These are phyloP conservation scores for Mortierella sp. DNA, from an alignment of 371 early-diverging fungal species.

Conservation along the genomic window DNA sequence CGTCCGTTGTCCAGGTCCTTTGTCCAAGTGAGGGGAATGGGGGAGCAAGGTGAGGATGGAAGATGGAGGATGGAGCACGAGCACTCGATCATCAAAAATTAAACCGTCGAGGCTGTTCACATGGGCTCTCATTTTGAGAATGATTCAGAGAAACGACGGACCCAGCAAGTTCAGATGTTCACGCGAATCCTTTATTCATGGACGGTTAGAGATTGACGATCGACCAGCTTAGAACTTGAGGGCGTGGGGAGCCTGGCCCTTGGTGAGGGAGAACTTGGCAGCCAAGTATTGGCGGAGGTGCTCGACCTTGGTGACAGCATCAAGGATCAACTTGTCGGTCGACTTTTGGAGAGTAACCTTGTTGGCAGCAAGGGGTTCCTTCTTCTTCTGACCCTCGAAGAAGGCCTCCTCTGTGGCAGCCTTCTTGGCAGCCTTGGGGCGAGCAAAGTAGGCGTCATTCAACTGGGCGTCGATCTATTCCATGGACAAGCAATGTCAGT, in stretches of 20 bases:
- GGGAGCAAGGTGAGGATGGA: too few species aligned
- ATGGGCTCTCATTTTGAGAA: too few species aligned
- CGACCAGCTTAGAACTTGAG: conserved; percentile 94
- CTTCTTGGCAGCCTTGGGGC: conserved; percentile 75
- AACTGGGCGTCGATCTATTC: conserved; percentile 77
- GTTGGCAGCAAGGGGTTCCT: conserved; percentile 70
- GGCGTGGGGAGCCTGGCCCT: conserved; percentile 95
- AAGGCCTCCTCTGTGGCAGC: conserved; percentile 86
- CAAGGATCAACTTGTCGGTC: conserved; percentile 86
- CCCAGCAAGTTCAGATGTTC: too few species aligned
- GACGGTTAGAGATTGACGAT: too few species aligned
- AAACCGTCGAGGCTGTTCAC: too few species aligned
- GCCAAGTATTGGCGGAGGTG: conserved; percentile 88
- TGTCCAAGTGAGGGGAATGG: too few species aligned
- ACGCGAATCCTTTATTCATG: too few species aligned
- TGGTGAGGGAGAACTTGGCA: conserved; percentile 87
- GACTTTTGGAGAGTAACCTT: conserved; percentile 83
- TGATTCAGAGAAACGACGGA: too few species aligned
- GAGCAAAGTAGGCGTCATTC: conserved; percentile 94
- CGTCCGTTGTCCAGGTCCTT: too few species aligned
- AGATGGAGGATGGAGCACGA: too few species aligned
- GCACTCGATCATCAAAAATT: too few species aligned
- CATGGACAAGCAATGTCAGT: too few species aligned
- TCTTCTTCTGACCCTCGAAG: conserved; percentile 80
- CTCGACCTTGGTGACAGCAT: conserved; percentile 85